Evolutionary conservation across 805 yeast genomes (phyloP).

Genomic region (Ogataea salicorniae): DNA sequence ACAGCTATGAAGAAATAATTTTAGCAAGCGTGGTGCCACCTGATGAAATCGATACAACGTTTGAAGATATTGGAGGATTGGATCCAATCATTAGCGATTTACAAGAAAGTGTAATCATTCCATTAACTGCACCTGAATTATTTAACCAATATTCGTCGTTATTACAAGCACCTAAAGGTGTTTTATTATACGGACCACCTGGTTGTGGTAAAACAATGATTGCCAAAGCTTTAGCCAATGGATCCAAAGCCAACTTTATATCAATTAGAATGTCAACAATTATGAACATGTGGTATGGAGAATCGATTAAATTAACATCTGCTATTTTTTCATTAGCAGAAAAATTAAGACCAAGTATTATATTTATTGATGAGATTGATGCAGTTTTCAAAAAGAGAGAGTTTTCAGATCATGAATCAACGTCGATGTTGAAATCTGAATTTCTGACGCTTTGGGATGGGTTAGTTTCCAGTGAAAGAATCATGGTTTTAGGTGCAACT

Average conservation of each 20-base stretch:
- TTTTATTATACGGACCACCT: slow-evolving; percentile 88
- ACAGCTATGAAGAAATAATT: slow-evolving; percentile 72
- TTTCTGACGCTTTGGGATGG: slow-evolving; percentile 99
- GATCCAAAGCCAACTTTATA: slow-evolving; percentile 86
- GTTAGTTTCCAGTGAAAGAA: slow-evolving; percentile 63
- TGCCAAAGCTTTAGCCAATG: slow-evolving; percentile 91
- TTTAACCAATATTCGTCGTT: slow-evolving; percentile 63
- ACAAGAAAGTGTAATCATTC: slow-evolving; percentile 83
- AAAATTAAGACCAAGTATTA: slow-evolving; percentile 89
- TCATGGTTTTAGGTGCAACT: slow-evolving; percentile 91
- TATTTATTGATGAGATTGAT: slow-evolving; percentile 94
- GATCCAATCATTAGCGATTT: slow-evolving; percentile 78
- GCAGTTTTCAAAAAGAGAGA: slow-evolving; percentile 85
- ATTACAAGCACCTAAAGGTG: slow-evolving; percentile 92
- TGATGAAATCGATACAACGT: slow-evolving; percentile 69
- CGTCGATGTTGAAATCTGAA: slow-evolving; percentile 90
- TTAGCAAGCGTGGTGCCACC: slow-evolving; percentile 79
- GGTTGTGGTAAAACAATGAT: slow-evolving; percentile 98
- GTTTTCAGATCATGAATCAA: slow-evolving; percentile 87
- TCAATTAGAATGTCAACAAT: slow-evolving; percentile 89
- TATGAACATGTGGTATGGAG: slow-evolving; percentile 98
- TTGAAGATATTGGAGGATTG: slow-evolving; percentile 86
- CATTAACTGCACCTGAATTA: slow-evolving; percentile 73
- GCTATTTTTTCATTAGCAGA: slow-evolving; percentile 87
- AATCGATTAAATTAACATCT: slow-evolving; percentile 87